A percentile compares a stretch with the other conserved stretches of the same genome.
These are phyloP conservation scores for Acacia confusa DNA, from an alignment of 306 rosid genomes.

Conservation along the genomic window DNA sequence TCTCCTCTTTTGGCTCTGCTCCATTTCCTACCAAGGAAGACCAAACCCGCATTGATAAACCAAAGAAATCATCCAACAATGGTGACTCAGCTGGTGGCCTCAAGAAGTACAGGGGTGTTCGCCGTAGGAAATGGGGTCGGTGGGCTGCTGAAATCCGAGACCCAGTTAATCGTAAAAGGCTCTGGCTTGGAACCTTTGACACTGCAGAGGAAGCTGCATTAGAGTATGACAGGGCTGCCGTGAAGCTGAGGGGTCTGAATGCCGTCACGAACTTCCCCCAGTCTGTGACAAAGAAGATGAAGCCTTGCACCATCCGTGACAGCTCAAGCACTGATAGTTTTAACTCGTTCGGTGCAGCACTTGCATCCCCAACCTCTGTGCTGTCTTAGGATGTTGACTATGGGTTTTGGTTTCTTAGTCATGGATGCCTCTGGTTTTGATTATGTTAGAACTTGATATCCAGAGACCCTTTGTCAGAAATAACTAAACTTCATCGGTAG, in stretches of 20 bases:
- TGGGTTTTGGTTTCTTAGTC: conserved; percentile 29
- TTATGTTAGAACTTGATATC: neutral
- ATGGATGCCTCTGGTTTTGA: conserved; percentile 47
- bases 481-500: neutral
- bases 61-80: neutral
- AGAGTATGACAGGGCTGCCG: conserved; percentile 68
- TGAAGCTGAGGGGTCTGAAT: conserved; percentile 57
- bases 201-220: conserved; percentile 87
- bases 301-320: neutral
- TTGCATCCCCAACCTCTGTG: conserved; percentile 69
- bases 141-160: conserved; percentile 92
- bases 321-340: conserved; percentile 32
- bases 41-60: conserved; percentile 27
- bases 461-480: neutral
- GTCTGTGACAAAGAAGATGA: conserved; percentile 6
- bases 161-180: conserved; percentile 57
- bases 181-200: conserved; percentile 84
- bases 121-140: conserved; percentile 84
- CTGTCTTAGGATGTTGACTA: conserved; percentile 37
- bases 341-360: conserved; percentile 20
- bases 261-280: conserved; percentile 67
- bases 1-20: neutral
- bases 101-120: conserved; percentile 61
- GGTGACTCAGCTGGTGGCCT: conserved; percentile 12
- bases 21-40: conserved; percentile 8